phyloP scores from a whole-genome alignment of 345 rosid species.

The Luvunga scandens region DNA sequence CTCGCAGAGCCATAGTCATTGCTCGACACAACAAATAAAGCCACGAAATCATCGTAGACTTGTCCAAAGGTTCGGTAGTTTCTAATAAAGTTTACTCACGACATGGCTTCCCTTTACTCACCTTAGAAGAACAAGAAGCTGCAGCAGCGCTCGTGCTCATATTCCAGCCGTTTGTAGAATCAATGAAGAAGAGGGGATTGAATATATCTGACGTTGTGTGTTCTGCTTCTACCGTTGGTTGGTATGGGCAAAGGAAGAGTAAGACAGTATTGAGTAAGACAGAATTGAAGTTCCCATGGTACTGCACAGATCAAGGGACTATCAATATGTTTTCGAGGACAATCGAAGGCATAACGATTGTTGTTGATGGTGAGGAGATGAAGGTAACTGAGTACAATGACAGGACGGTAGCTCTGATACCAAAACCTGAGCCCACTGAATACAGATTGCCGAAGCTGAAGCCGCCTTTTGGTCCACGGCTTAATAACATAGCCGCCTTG shows the following conservation, averaged over 20 bases:
- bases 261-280: slow-evolving; percentile 4
- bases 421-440: slow-evolving; percentile 22
- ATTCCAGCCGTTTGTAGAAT: slow-evolving; percentile 24
- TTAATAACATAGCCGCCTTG: not conserved
- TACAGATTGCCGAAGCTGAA: slow-evolving; percentile 8
- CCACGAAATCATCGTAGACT: slow-evolving; percentile 26
- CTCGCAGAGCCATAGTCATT: slow-evolving; percentile 10
- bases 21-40: slow-evolving; percentile 2
- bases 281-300: slow-evolving; percentile 10
- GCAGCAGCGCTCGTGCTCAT: slow-evolving; percentile 18
- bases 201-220: slow-evolving; percentile 26
- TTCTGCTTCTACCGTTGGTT: slow-evolving; percentile 22
- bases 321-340: slow-evolving; percentile 21
- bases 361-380: no score
- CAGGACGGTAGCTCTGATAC: not conserved
- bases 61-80: slow-evolving; percentile 10
- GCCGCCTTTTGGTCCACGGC: no score
- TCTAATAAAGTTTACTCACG: slow-evolving; percentile 18
- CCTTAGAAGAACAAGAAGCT: slow-evolving; percentile 5
- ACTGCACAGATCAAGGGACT: not conserved
- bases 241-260: slow-evolving; percentile 26
- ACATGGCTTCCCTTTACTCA: slow-evolving; percentile 25
- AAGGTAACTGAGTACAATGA: slow-evolving; percentile 8
- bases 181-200: slow-evolving; percentile 19
- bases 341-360: slow-evolving; percentile 21